Conservation (phyloP, 768 basidiomycete species). For the Agrocybe praecox region DNA sequence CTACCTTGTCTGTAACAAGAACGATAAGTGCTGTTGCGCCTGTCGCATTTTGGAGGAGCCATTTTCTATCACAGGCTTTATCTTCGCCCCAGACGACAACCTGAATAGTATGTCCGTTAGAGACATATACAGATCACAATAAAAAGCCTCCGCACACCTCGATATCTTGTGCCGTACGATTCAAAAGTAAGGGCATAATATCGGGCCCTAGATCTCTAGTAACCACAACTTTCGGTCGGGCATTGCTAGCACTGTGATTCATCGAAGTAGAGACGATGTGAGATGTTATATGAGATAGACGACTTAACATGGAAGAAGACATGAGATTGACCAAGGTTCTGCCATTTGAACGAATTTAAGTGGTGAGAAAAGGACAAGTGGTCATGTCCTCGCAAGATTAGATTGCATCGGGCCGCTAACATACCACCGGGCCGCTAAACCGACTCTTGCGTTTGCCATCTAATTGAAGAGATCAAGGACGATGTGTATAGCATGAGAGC, state of each 20-base stretch:
- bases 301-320: slow-evolving; percentile 12
- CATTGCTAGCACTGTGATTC: neutral
- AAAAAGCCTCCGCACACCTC: slow-evolving; percentile 42
- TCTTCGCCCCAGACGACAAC: slow-evolving; percentile 54
- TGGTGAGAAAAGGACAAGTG: neutral
- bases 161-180: slow-evolving; percentile 41
- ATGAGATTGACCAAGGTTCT: slow-evolving; percentile 13
- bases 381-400: neutral
- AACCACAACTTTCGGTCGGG: slow-evolving; percentile 50
- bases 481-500: too few relatives aligned
- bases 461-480: too few relatives aligned
- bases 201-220: slow-evolving; percentile 64
- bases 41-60: slow-evolving; percentile 74
- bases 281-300: slow-evolving; percentile 18
- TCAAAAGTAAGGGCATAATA: slow-evolving; percentile 54
- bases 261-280: neutral
- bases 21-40: slow-evolving; percentile 66
- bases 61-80: slow-evolving; percentile 55
- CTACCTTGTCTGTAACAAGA: slow-evolving; percentile 73
- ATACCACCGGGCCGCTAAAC: neutral
- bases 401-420: neutral
- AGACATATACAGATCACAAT: neutral
- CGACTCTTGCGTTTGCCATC: too few relatives aligned
- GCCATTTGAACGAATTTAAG: neutral
- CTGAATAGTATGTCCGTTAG: slow-evolving; percentile 21